Evolutionary conservation across 306 rosid species (phyloP), one percentile per base, ranked within the genome.

Genomic region (Luffa aegyptiaca): DNA sequence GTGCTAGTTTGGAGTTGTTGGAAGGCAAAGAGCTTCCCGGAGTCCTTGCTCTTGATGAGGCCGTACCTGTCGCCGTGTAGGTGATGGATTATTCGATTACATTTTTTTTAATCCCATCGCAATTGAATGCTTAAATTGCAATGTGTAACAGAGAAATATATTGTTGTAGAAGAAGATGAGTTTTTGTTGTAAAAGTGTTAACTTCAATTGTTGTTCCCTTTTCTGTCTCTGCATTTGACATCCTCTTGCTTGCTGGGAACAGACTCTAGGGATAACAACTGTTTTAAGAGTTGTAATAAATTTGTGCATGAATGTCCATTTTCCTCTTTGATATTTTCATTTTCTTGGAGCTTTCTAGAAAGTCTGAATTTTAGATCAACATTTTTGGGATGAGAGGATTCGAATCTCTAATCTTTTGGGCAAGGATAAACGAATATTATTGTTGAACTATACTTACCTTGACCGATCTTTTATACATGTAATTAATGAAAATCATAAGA

Each of bases 1-100:
- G 99, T 86, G 99, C 99, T 45, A 96, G 99, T 84, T 89, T 96
- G 90, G 99, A 96, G 90, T 63, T 96, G 83, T 84, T 96, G 94
- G 99, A 96, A 89, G 99, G 99, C 87, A 96, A 96, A 87, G 86
- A 89, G 83, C 99, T 96, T 79, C 99, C 99, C 0, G 99, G 99
- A 62, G 99, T 96, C 61, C 93, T 89, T n/a, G 99, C 99, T 58
- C 99, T 96, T 0, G 92, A 96, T 1, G 98, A 96, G 78, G 99
- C 99, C n/a, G n/a, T 52, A 48, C 64, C 75, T 1, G 64, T 64
- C 4, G 37, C 81, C 16, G 81, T 66, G 64, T 79, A 65, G 62
- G 62, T 10, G 53, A 64, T 36, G 63, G 35, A 17, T 36, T 5
- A 52, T 75, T 75, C 17, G 6, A 4, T 71, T 33, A 4, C 33